Evolutionary conservation across 75 land plant species (phyloP).

Genomic region (Picea sitchensis): DNA sequence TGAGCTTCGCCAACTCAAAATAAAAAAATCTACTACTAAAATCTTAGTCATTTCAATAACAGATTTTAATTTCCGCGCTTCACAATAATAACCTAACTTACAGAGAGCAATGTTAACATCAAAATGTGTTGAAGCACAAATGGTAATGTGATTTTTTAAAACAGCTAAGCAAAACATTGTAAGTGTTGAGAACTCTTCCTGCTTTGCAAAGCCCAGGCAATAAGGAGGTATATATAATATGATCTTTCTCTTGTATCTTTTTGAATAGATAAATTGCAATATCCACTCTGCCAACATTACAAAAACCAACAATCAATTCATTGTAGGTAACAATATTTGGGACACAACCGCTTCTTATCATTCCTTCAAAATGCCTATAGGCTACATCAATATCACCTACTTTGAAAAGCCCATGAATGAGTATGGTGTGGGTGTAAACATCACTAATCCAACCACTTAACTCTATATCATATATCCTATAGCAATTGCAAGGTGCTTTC

Average conservation of each 20-base stretch:
- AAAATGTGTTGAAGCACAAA: conserved; percentile 20
- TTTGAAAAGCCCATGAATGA: conserved; percentile 57
- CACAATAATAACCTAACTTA: conserved; percentile 22
- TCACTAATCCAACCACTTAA: conserved; percentile 37
- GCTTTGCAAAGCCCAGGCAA: conserved; percentile 55
- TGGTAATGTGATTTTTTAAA: conserved; percentile 24
- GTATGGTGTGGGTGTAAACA: conserved; percentile 50
- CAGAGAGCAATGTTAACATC: conserved; percentile 44
- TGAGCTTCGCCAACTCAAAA: too few species aligned
- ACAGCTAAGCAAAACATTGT: conserved; percentile 31
- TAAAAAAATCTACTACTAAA: not conserved
- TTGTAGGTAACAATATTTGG: conserved; percentile 58
- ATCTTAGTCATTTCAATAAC: conserved; percentile 22
- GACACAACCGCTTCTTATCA: conserved; percentile 29
- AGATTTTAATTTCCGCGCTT: conserved; percentile 28
- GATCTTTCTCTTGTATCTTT: conserved; percentile 46
- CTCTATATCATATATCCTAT: conserved; percentile 39
- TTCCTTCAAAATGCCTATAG: conserved; percentile 18
- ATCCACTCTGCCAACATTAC: conserved; percentile 46
- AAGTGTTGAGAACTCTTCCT: conserved; percentile 25
- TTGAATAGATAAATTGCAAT: conserved; percentile 37
- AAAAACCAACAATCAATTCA: conserved; percentile 55
- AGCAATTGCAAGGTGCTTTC: conserved; percentile 36
- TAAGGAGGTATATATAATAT: conserved; percentile 56
- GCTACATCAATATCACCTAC: conserved; percentile 41